Percentiles rank a stretch among this genome's conserved stretches.
These are phyloP conservation scores for Neofusicoccum kwambonambiense DNA, from an alignment of 2,329 filamentous ascomycete species.

Conservation along the genomic window DNA sequence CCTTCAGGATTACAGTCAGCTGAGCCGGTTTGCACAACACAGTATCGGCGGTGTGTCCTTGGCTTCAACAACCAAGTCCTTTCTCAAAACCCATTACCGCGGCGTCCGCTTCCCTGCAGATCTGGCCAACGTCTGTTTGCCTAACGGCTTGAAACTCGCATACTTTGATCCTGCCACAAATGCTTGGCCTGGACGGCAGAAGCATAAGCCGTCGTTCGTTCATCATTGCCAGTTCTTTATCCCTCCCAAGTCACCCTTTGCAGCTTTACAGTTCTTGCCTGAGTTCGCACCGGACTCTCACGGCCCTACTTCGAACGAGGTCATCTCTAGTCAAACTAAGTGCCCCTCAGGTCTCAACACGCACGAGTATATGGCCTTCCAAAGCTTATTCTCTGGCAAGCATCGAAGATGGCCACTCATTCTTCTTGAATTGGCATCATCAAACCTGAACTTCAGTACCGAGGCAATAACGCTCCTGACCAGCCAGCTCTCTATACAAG, in stretches of 20 bases:
- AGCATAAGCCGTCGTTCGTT: constrained; percentile 40
- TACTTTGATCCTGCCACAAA: constrained; percentile 48
- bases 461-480: constrained; percentile 53
- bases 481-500: constrained; percentile 53
- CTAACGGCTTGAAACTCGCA: constrained; percentile 46
- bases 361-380: constrained; percentile 56
- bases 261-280: constrained; percentile 26
- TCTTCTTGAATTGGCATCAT: constrained; percentile 51
- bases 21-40: constrained; percentile 26
- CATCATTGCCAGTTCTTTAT: constrained; percentile 46
- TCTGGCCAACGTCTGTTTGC: constrained; percentile 45
- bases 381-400: constrained; percentile 48
- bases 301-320: constrained; percentile 54
- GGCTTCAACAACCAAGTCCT: constrained; percentile 49
- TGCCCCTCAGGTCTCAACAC: constrained; percentile 49
- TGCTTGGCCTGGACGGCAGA: constrained; percentile 40
- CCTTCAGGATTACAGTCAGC: constrained; percentile 35
- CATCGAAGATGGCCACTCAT: constrained; percentile 50
- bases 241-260: constrained; percentile 40
- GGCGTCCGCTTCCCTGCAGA: constrained; percentile 41
- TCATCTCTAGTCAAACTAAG: constrained; percentile 50
- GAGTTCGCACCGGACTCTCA: constrained; percentile 29
- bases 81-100: constrained; percentile 50
- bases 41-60: constrained; percentile 33
- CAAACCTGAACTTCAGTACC: constrained; percentile 60